These are phyloP conservation scores for Xylaria venustula DNA, from an alignment of 495 filamentous ascomycete species.

Conservation along the genomic window DNA sequence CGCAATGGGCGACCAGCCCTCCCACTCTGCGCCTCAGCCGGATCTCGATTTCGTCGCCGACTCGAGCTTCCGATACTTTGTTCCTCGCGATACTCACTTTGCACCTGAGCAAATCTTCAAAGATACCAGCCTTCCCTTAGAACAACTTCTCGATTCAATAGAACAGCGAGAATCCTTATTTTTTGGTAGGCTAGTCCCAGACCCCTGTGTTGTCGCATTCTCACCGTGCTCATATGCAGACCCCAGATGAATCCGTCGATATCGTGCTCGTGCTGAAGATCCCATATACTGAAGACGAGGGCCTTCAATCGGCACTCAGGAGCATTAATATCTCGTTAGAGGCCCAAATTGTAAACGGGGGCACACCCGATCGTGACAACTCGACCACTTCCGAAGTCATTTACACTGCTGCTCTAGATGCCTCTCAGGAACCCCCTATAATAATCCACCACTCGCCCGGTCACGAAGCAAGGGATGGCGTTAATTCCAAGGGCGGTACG, in stretches of 20 bases:
- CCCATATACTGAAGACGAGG: constrained; percentile 58
- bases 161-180: constrained; percentile 52
- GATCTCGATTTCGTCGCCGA: constrained; percentile 62
- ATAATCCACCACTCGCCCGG: constrained; percentile 46
- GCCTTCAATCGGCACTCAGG: constrained; percentile 54
- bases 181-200: constrained; percentile 62
- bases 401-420: constrained; percentile 60
- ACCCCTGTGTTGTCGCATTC: constrained; percentile 38
- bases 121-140: constrained; percentile 22
- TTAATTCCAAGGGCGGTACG: constrained; percentile 42
- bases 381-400: constrained; percentile 62
- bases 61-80: constrained; percentile 73
- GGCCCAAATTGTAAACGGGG: constrained; percentile 65
- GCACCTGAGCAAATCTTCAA: constrained; percentile 59
- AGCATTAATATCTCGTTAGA: constrained; percentile 69
- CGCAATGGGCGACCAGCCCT: constrained; percentile 23
- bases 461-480: constrained; percentile 37
- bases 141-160: constrained; percentile 45
- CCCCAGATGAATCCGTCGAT: constrained; percentile 73
- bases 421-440: constrained; percentile 60
- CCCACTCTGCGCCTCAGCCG: constrained; percentile 21
- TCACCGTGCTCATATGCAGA: constrained; percentile 60
- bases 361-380: constrained; percentile 40
- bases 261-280: constrained; percentile 72
- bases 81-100: constrained; percentile 68